These are phyloP conservation scores for Trichoderma sp. DNA, from an alignment of 2,329 filamentous ascomycete species.

Conservation along the genomic window DNA sequence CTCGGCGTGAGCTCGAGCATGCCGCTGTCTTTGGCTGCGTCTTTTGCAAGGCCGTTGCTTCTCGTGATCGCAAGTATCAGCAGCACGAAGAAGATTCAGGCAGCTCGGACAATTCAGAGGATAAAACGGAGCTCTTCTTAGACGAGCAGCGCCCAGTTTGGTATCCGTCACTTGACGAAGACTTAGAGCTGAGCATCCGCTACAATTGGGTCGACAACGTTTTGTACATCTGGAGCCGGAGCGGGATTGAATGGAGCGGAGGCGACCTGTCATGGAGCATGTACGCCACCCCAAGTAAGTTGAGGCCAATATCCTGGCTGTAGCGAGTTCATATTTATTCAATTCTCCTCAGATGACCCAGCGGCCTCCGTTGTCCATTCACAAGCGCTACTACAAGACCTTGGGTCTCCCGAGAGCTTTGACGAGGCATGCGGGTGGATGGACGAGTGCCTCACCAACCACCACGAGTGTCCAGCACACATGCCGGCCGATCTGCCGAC, in stretches of 20 bases:
- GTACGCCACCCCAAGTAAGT: background rate
- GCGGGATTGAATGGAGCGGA: background rate
- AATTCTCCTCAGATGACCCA: background rate
- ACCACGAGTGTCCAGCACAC: background rate
- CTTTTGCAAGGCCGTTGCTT: background rate
- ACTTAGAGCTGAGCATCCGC: background rate
- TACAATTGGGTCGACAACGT: background rate
- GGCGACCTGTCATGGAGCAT: background rate
- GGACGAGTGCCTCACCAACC: background rate
- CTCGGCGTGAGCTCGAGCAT: background rate
- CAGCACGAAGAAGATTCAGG: background rate
- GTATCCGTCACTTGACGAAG: background rate
- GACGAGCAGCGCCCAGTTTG: background rate
- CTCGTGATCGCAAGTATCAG: background rate
- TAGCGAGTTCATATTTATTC: background rate
- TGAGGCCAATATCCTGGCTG: background rate
- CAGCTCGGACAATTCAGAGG: background rate
- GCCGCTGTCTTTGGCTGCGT: background rate
- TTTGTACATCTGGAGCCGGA: background rate
- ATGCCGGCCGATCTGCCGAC: background rate
- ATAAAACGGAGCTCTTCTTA: background rate
- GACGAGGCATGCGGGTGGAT: background rate
- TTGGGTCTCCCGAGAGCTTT: background rate
- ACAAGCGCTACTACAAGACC: background rate
- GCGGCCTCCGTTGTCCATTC: background rate